Conservation (phyloP, 2,329 filamentous ascomycete species). For the Colletotrichum zoysiae region DNA sequence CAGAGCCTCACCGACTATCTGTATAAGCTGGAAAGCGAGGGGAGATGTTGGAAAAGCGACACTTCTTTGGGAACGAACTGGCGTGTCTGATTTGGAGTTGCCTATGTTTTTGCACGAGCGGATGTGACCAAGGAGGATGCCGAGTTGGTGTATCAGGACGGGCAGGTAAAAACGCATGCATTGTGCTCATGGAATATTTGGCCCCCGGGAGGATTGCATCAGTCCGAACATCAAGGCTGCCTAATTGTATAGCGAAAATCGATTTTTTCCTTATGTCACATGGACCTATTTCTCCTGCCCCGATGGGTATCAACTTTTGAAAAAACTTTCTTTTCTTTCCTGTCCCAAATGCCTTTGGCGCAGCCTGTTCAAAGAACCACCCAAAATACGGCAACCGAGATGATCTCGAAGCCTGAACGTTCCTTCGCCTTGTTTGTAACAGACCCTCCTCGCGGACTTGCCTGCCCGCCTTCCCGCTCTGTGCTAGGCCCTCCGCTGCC, state of each 20-base stretch:
- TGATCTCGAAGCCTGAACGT: background rate
- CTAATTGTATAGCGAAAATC: slow-evolving; percentile 21
- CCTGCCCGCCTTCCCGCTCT: background rate
- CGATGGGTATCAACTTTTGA: slow-evolving; percentile 33
- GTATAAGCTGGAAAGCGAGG: background rate
- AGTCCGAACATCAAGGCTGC: slow-evolving; percentile 7
- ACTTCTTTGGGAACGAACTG: background rate
- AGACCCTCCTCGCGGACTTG: background rate
- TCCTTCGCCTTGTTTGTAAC: background rate
- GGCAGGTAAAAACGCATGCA: slow-evolving; percentile 22
- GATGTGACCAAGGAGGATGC: background rate
- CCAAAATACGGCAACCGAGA: background rate
- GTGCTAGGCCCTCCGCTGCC: background rate
- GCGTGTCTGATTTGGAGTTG: background rate
- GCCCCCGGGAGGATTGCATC: slow-evolving; percentile 9
- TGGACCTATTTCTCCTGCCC: background rate
- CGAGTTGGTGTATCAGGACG: background rate
- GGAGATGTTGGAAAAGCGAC: background rate
- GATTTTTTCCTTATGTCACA: background rate
- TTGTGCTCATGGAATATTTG: slow-evolving; percentile 17
- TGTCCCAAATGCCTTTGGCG: slow-evolving; percentile 22
- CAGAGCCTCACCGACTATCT: background rate
- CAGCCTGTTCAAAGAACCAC: background rate
- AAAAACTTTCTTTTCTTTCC: background rate
- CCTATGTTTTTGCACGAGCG: slow-evolving; percentile 5